Evolutionary conservation across 768 basidiomycete species (phyloP).

Genomic region (Hydnum rufescens): DNA sequence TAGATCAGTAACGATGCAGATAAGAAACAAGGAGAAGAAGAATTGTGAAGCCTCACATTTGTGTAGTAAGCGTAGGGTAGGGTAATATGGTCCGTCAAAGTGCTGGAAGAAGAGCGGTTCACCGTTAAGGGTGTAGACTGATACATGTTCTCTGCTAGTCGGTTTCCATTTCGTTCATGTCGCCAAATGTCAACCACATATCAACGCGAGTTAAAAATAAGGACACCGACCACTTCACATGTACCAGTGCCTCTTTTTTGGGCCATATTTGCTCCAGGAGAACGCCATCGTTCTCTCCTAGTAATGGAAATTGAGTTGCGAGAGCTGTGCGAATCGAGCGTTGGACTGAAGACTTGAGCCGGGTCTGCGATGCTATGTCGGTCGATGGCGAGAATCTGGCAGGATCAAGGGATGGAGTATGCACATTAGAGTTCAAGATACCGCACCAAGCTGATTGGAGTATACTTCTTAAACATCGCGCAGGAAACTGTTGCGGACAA

Average conservation of each 20-base stretch:
- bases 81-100: constrained; percentile 82
- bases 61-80: constrained; percentile 76
- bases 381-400: constrained; percentile 31
- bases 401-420: too few species aligned
- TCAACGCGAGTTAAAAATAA: constrained; percentile 1
- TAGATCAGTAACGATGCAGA: constrained; percentile 1
- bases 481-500: too few species aligned
- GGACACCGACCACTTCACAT: constrained; percentile 70
- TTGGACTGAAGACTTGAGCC: constrained; percentile 85
- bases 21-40: constrained; percentile 1
- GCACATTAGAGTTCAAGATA: too few species aligned
- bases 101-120: constrained; percentile 92
- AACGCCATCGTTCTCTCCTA: constrained; percentile 49
- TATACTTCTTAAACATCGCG: too few species aligned
- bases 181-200: constrained; percentile 8
- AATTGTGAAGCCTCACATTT: constrained; percentile 41
- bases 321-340: constrained; percentile 64
- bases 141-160: constrained; percentile 81
- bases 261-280: constrained; percentile 88
- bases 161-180: constrained; percentile 10
- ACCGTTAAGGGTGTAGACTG: constrained; percentile 73
- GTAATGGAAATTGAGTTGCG: constrained; percentile 47
- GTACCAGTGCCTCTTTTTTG: constrained; percentile 88
- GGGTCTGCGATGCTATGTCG: constrained; percentile 78
- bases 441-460: too few species aligned